Base-by-base conservation (phyloP, 306 rosid genomes). In the Hippophae gyantsensis region DNA sequence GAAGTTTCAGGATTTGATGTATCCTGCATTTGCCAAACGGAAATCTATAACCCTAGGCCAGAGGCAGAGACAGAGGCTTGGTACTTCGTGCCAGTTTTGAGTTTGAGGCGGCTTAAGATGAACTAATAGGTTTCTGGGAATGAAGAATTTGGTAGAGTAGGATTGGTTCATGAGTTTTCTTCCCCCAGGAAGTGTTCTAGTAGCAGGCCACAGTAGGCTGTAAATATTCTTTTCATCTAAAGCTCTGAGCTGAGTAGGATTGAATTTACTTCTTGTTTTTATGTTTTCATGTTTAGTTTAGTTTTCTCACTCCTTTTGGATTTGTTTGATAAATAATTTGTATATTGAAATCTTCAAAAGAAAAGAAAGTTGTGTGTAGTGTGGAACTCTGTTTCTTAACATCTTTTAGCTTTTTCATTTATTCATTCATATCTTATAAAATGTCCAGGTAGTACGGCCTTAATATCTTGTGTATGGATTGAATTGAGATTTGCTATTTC, bases 81-180 rank as follows among this genome's bases (percentile, higher is more conserved):
- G 99, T 69, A 92, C 97, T 55, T 92, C 99, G 43, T 92, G 99
- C 95, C 96, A 92, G 87, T 92, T 92, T 87, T 92, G 96, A 90
- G 62, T 74, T 52, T 67, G 86, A 47, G 76, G 56, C 62, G 48
- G 60, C 64, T 61, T 65, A 74, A 67, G 76, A 12, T 43, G 72
- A 66, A 68, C 77, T 63, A 73, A 66, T 72, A 66, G 69, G 82
- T 76, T 58, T 77, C 54, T 42, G 76, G 75, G 76, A 65, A 70
- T 63, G 78, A 52, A 74, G 81, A 77, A 54, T 72, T 58, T 73
- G 3, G 43, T 69, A 58, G 72, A 75, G 42, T 74, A 69, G 79
- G 58, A 49, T 65, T 67, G 78, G 75, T 72, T 76, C 61, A 52
- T 50, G 81, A 61, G 73, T 47, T 76, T 77, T 62, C 50, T 53